Evolutionary conservation across 2,329 filamentous ascomycete genomes (phyloP), one percentile per base, ranked within the genome.

Genomic region (Neodidymelliopsis sp.): DNA sequence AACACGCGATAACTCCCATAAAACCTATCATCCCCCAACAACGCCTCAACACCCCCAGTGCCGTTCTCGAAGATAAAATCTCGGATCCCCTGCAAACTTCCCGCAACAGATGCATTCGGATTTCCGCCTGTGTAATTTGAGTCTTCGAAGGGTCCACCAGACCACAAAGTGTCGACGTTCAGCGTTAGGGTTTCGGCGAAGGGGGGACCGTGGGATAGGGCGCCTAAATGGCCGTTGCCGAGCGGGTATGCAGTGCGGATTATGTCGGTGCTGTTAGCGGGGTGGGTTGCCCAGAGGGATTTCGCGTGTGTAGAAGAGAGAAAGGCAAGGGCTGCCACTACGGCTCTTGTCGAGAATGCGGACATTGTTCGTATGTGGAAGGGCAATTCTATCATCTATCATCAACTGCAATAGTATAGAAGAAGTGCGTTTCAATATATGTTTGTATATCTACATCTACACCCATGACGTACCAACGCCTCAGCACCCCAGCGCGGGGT

Each of bases 141-240:
- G 28, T 61, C 65, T 44, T 78, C 70, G 46, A 81, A 82, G 0
- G 79, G 79, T 0, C 79, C 79, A 2, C 77, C 79, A 2, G 75
- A 76, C 79, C 79, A 82, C 1, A 82, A 55, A 2, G 71, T 77
- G 47, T 82, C 79, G 13, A 79, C 55, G 38, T 82, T 82, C 27
- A 81, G 45, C 15, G 68, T 73, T 4, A 81, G 41, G 18, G 70
- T 74, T 37, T 81, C 78, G 2, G 63, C 53, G 2, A 75, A 74
- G 0, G 78, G 70, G 12, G 65, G 52, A 0, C 79, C 79, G 44
- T 77, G 77, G 0, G 76, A 71, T 22, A 81, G 73, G 2, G 72
- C 76, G 70, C 74, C 77, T 13, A 81, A 63, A 34, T 71, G 74
- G 1, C 78, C 79, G 65, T 81, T 81, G 10, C 79, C 79, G n/a